Percentiles rank a stretch among this genome's conserved stretches.
Evolutionary conservation across 2,329 filamentous ascomycete species (phyloP).

Genomic region (Bipolaris victoriae): DNA sequence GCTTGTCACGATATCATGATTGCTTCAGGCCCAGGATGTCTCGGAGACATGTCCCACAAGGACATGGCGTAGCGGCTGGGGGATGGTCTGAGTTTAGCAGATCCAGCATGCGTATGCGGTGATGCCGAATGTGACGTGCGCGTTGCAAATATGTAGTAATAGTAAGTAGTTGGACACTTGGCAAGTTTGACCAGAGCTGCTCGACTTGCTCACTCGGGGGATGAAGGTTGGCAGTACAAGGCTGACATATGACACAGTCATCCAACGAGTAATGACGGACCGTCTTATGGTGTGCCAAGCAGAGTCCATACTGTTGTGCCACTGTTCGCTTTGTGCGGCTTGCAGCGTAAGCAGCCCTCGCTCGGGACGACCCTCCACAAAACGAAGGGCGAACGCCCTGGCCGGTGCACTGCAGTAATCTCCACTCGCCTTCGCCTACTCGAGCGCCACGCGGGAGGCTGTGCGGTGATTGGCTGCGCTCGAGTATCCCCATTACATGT

Average conservation of each 20-base stretch:
- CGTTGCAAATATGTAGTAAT: too few relatives aligned
- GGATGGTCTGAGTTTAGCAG: constrained; percentile 21
- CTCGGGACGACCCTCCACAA: constrained; percentile 37
- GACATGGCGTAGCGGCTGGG: constrained; percentile 14
- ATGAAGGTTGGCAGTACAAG: neutral
- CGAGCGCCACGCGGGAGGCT: constrained; percentile 18
- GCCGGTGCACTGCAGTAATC: constrained; percentile 14
- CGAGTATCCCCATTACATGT: constrained; percentile 26
- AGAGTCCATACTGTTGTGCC: neutral
- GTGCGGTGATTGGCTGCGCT: constrained; percentile 26
- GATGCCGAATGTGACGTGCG: constrained; percentile 17
- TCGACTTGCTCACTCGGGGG: too few relatives aligned
- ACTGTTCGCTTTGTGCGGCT: neutral
- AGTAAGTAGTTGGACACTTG: too few relatives aligned
- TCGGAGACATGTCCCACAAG: constrained; percentile 22
- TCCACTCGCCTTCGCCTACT: constrained; percentile 14
- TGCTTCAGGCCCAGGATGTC: constrained; percentile 9
- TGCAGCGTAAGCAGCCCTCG: constrained; percentile 36
- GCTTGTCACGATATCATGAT: constrained; percentile 1
- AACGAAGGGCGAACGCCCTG: constrained; percentile 16
- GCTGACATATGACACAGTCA: constrained; percentile 9
- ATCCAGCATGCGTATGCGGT: constrained; percentile 3
- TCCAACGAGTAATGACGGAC: neutral
- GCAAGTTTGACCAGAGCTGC: too few relatives aligned
- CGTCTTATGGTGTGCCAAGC: neutral